phyloP scores from a whole-genome alignment of 2,329 filamentous ascomycete species.

The Beauveria sp. region DNA sequence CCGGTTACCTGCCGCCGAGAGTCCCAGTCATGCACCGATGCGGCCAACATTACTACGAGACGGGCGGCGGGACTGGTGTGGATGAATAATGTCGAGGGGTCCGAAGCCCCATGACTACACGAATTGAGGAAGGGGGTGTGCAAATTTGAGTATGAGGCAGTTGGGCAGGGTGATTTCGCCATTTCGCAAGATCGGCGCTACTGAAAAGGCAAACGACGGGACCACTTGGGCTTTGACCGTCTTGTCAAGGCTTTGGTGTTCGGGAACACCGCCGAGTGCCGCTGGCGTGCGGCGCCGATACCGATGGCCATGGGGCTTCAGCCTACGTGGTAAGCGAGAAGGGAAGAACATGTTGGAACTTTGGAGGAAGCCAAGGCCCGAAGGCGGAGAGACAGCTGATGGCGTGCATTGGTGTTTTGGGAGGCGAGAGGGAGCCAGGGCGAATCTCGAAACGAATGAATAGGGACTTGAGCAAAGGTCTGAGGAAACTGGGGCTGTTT shows the following conservation, averaged over 20 bases:
- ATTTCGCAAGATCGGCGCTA: constrained; percentile 11
- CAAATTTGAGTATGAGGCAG: constrained; percentile 8
- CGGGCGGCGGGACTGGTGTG: constrained; percentile 6
- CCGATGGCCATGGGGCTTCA: constrained; percentile 5
- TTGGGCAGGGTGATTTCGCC: constrained; percentile 11
- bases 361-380: background rate
- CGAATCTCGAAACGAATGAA: background rate
- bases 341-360: background rate
- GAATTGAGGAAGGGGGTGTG: background rate
- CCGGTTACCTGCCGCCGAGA: background rate
- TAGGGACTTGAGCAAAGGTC: too few relatives aligned
- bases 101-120: background rate
- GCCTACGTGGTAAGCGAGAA: background rate
- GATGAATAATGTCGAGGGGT: background rate
- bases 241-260: background rate
- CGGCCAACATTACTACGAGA: background rate
- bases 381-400: background rate
- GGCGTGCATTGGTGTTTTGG: background rate
- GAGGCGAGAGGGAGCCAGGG: background rate
- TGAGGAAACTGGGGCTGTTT: background rate
- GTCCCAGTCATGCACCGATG: background rate
- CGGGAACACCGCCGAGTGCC: constrained; percentile 10
- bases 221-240: background rate
- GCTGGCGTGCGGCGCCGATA: background rate
- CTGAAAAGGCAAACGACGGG: background rate